These are phyloP conservation scores for Fusarium succisae DNA, from an alignment of 2,329 filamentous ascomycete species.

Conservation along the genomic window DNA sequence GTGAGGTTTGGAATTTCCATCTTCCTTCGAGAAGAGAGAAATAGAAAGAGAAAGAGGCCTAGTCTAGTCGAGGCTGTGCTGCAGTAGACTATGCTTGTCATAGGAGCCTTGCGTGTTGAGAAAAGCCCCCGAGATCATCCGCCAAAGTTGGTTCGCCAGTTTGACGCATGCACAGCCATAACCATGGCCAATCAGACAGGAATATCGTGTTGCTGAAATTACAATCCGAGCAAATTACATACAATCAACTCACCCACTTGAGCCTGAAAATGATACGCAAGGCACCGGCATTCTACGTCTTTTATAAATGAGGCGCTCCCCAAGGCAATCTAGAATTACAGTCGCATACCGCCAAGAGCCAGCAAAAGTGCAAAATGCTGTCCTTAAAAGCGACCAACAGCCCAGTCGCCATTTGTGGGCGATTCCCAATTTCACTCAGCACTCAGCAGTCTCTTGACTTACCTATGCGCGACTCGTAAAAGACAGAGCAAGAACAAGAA, in stretches of 20 bases:
- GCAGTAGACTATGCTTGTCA: constrained; percentile 4
- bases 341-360: background rate
- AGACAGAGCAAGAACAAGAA: background rate
- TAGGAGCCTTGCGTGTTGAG: constrained; percentile 2
- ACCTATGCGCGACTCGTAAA: background rate
- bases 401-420: background rate
- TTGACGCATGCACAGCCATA: constrained; percentile 21
- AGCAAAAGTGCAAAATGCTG: constrained; percentile 22
- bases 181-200: constrained; percentile 6
- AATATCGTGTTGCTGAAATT: constrained; percentile 5
- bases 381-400: constrained; percentile 13
- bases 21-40: background rate
- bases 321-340: constrained; percentile 21
- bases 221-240: constrained; percentile 17
- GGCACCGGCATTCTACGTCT: constrained; percentile 17
- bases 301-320: constrained; percentile 28
- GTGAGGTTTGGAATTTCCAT: constrained; percentile 30
- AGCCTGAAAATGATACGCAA: constrained; percentile 6
- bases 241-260: background rate
- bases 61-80: constrained; percentile 26
- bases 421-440: background rate
- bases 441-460: background rate
- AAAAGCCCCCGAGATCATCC: background rate
- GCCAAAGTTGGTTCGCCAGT: constrained; percentile 7
- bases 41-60: background rate